A percentile compares a stretch with the other conserved stretches of the same genome.
phyloP scores from a whole-genome alignment of 768 basidiomycete species.

The Filobasidium wieringae region DNA sequence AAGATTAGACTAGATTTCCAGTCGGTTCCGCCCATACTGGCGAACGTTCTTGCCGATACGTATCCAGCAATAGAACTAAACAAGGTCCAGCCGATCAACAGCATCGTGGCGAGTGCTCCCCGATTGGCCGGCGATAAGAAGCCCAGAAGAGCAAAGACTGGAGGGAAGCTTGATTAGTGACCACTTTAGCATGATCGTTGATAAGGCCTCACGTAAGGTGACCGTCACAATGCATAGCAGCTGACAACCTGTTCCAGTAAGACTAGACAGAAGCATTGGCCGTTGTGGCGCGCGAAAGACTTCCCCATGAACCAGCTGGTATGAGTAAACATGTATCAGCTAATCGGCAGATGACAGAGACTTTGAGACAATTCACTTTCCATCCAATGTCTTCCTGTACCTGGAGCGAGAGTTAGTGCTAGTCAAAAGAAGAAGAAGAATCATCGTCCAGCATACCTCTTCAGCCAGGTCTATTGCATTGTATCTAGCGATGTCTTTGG shows the following conservation, averaged over 20 bases:
- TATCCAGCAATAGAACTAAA: conserved; percentile 91
- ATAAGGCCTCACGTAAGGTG: conserved; percentile 55
- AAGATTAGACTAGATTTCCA: conserved; percentile 71
- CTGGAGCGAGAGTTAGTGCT: no score
- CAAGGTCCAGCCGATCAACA: conserved; percentile 88
- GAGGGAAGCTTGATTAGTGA: not conserved
- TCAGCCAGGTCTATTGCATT: conserved; percentile 87
- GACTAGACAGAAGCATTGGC: conserved; percentile 65
- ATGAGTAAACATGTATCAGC: not conserved
- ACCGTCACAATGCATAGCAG: conserved; percentile 74
- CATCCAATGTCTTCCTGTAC: conserved; percentile 95
- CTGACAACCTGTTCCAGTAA: conserved; percentile 85
- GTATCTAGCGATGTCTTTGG: conserved; percentile 87
- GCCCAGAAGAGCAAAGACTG: conserved; percentile 81
- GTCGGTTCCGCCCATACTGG: conserved; percentile 64
- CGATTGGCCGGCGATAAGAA: conserved; percentile 93
- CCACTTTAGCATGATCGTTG: not conserved
- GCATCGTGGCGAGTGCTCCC: conserved; percentile 82
- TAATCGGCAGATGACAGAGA: not conserved
- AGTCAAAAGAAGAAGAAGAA: not conserved
- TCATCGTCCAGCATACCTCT: conserved; percentile 43
- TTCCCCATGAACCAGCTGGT: conserved; percentile 72
- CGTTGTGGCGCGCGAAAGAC: conserved; percentile 75
- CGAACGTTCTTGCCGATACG: conserved; percentile 68
- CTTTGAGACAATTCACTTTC: conserved; percentile 45